phyloP scores from a whole-genome alignment of 2,329 filamentous ascomycete species.

The Camptophora hylomeconis region DNA sequence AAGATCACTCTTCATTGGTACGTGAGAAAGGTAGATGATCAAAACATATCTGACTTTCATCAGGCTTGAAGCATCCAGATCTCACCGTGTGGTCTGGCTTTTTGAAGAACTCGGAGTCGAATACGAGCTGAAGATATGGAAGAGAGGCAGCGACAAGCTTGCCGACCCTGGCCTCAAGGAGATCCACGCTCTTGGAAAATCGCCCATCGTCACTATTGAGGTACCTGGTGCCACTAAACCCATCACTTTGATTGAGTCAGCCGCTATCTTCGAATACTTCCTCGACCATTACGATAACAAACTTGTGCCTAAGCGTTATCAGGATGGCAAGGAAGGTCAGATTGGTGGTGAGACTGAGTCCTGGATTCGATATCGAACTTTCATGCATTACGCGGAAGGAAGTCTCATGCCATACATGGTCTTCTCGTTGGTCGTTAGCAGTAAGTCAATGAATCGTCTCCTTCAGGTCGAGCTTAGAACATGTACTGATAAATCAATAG shows the following conservation, averaged over 20 bases:
- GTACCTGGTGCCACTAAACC: constrained; percentile 32
- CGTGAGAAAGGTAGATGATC: constrained; percentile 9
- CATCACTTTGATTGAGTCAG: constrained; percentile 67
- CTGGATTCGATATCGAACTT: constrained; percentile 52
- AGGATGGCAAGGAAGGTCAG: constrained; percentile 39
- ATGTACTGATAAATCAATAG: constrained; percentile 17
- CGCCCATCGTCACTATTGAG: constrained; percentile 60
- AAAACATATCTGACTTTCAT: constrained; percentile 5
- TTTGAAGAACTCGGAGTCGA: constrained; percentile 68
- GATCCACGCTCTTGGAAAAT: constrained; percentile 77
- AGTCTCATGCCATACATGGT: constrained; percentile 59
- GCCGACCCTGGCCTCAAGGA: constrained; percentile 65
- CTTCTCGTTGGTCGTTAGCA: constrained; percentile 1
- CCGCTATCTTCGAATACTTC: constrained; percentile 69
- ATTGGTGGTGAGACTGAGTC: constrained; percentile 46
- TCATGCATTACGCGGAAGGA: constrained; percentile 76
- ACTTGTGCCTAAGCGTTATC: constrained; percentile 40
- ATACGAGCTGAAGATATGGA: constrained; percentile 71
- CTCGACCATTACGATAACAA: constrained; percentile 47
- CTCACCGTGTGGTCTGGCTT: constrained; percentile 74
- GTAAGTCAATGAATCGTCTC: constrained; percentile 3
- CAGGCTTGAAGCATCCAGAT: constrained; percentile 73
- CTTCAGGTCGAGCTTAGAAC: too few relatives aligned
- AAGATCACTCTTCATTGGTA: constrained; percentile 56
- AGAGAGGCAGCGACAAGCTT: constrained; percentile 49